Percentiles rank a stretch among this genome's conserved stretches.
Evolutionary conservation across 2,329 filamentous ascomycete genomes (phyloP).

Genomic region (Dactylonectria macrodidyma): DNA sequence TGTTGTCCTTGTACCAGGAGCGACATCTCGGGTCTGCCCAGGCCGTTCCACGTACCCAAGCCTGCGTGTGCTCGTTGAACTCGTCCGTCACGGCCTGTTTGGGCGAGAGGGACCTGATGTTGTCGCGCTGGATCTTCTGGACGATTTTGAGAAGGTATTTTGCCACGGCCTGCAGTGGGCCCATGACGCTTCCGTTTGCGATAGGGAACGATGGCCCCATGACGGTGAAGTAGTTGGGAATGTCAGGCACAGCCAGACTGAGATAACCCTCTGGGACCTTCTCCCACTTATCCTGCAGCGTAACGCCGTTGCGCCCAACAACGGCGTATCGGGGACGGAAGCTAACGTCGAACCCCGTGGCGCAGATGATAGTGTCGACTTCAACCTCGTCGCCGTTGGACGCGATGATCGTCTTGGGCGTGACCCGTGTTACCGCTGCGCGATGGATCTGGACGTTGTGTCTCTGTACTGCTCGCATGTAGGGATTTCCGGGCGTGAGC

Average conservation of each 20-base stretch:
- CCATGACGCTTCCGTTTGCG: constrained; percentile 23
- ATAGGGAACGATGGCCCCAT: constrained; percentile 22
- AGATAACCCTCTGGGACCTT: constrained; percentile 19
- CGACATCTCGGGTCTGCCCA: constrained; percentile 22
- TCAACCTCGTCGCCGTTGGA: background rate
- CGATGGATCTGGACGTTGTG: background rate
- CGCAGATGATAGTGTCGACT: background rate
- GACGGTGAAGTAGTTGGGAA: constrained; percentile 23
- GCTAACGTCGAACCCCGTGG: background rate
- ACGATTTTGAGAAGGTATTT: constrained; percentile 16
- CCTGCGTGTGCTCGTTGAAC: constrained; percentile 20
- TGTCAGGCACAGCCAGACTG: constrained; percentile 13
- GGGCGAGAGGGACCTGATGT: constrained; percentile 7
- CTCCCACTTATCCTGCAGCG: constrained; percentile 9
- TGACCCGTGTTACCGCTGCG: constrained; percentile 8
- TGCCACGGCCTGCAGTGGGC: constrained; percentile 9
- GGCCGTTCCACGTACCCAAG: constrained; percentile 13
- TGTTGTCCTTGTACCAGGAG: constrained; percentile 23
- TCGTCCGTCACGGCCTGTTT: constrained; percentile 11
- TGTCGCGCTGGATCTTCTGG: constrained; percentile 21
- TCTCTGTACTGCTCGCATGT: constrained; percentile 17
- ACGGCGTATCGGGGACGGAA: constrained; percentile 3
- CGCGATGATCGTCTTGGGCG: background rate
- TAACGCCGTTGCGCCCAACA: constrained; percentile 13
- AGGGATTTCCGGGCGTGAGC: constrained; percentile 16